Percentiles rank a stretch among this genome's conserved stretches.
Conservation (phyloP, 306 rosid genomes). For the Vicia sativa region DNA sequence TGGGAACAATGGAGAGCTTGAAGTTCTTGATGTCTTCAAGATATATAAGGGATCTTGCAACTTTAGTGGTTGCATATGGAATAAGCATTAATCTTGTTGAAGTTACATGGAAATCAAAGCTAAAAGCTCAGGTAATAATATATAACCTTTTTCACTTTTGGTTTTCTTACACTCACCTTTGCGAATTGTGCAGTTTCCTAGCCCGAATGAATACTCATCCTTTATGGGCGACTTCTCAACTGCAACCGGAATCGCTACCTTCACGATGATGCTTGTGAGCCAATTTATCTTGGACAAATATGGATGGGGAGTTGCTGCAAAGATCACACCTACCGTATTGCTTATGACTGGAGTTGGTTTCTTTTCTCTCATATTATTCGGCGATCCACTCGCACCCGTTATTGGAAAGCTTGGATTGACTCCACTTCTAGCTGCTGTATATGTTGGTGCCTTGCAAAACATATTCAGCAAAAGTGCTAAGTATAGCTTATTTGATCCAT, state of each 20-base stretch:
- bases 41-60: slow-evolving; percentile 96
- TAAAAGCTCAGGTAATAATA: slow-evolving; percentile 88
- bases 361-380: slow-evolving; percentile 90
- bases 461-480: slow-evolving; percentile 99
- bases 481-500: slow-evolving; percentile 96
- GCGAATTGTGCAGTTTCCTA: slow-evolving; percentile 74
- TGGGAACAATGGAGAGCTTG: slow-evolving; percentile 99
- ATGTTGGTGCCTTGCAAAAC: slow-evolving; percentile 99
- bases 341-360: slow-evolving; percentile 93
- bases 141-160: slow-evolving; percentile 13
- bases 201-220: slow-evolving; percentile 97
- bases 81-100: slow-evolving; percentile 97
- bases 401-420: slow-evolving; percentile 78
- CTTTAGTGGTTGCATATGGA: slow-evolving; percentile 98
- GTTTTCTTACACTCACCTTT: slow-evolving; percentile 17
- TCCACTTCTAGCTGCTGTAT: slow-evolving; percentile 98
- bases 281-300: slow-evolving; percentile 81
- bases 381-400: slow-evolving; percentile 72
- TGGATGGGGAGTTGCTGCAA: slow-evolving; percentile 99
- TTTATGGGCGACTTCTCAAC: slow-evolving; percentile 99
- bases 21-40: slow-evolving; percentile 95
- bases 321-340: slow-evolving; percentile 89
- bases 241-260: slow-evolving; percentile 91
- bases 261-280: slow-evolving; percentile 91
- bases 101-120: slow-evolving; percentile 99